Evolutionary conservation across 148 eudicot species (phyloP), one percentile per base, ranked within the genome.

Genomic region (Spergularia bocconei): DNA sequence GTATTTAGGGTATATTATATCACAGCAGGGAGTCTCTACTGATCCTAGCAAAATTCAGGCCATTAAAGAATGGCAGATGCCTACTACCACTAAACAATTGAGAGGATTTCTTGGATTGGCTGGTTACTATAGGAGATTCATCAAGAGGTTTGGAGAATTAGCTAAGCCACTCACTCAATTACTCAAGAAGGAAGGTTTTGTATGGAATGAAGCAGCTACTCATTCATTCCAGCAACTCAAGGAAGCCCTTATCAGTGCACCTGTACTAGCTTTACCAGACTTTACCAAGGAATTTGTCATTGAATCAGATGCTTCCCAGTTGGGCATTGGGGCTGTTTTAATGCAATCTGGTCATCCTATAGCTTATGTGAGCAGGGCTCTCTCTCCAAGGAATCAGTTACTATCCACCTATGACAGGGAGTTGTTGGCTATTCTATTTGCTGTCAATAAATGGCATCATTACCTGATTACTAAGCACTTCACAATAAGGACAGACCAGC

Each of bases 401-500:
- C 4, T 5, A 7, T 64, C 80, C 2, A 41, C 63, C 0, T 71
- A 78, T 63, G 80, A 71, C 0, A 78, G 65, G 23, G 71, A 78
- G 8, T 4, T 78, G 47, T 3, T 70, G 2, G 75, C 47, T 0
- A 11, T 78, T 0, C 14, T 51, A 8, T 36, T 15, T 7, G 63
- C 65, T 2, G 56, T 63, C 1, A 53, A 17, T 7, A 78, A 71
- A 5, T 78, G 76, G 66, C 41, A 39, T 2, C 47, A 48, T 1
- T 64, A 78, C 13, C 41, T 78, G 51, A 13, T 14, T 3, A 11
- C 14, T 2, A 7, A 5, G 0, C 60, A 12, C 11, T 69, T 77
- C 17, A 36, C 12, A 0, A 70, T 77, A 0, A 77, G 11, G 4
- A 70, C 74, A 0, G 69, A 77, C 51, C 70, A 77, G 2, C 59